Percentiles rank a stretch among this genome's conserved stretches.
phyloP scores from a whole-genome alignment of 1,284 basidiomycete species.

The Polyporus tsugae region DNA sequence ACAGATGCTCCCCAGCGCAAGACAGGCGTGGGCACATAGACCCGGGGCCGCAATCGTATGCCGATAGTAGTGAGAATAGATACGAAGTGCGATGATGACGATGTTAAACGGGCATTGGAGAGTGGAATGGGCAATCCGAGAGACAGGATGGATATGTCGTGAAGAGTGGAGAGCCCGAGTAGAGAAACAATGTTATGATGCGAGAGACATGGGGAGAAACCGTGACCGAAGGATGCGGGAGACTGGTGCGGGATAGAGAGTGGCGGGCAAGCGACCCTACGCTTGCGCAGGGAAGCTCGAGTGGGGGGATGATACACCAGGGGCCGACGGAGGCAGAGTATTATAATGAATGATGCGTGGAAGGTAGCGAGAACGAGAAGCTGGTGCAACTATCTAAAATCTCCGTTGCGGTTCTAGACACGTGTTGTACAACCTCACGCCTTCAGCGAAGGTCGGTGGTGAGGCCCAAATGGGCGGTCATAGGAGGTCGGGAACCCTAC shows the following conservation, averaged over 20 bases:
- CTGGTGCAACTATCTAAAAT: slow-evolving; percentile 41
- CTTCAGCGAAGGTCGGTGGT: slow-evolving; percentile 39
- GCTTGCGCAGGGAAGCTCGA: slow-evolving; percentile 41
- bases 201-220: slow-evolving; percentile 35
- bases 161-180: slow-evolving; percentile 47
- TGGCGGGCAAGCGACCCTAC: slow-evolving; percentile 39
- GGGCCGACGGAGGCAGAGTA: slow-evolving; percentile 38
- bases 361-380: slow-evolving; percentile 29
- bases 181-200: slow-evolving; percentile 34
- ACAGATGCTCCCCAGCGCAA: slow-evolving; percentile 30
- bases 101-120: slow-evolving; percentile 37
- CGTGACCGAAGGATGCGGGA: slow-evolving; percentile 35
- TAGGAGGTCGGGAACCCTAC: slow-evolving; percentile 38
- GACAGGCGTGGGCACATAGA: slow-evolving; percentile 28
- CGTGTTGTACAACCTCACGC: slow-evolving; percentile 36
- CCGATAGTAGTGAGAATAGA: slow-evolving; percentile 41
- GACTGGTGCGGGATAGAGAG: slow-evolving; percentile 43
- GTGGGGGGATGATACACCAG: slow-evolving; percentile 40
- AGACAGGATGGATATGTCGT: slow-evolving; percentile 75
- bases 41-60: slow-evolving; percentile 29
- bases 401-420: slow-evolving; percentile 40
- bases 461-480: slow-evolving; percentile 39
- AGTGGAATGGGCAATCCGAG: slow-evolving; percentile 38
- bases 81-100: slow-evolving; percentile 42
- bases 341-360: slow-evolving; percentile 40